Percentiles rank a stretch among this genome's conserved stretches.
phyloP scores from a whole-genome alignment of 768 basidiomycete species.

The Tulasnella sp. region DNA sequence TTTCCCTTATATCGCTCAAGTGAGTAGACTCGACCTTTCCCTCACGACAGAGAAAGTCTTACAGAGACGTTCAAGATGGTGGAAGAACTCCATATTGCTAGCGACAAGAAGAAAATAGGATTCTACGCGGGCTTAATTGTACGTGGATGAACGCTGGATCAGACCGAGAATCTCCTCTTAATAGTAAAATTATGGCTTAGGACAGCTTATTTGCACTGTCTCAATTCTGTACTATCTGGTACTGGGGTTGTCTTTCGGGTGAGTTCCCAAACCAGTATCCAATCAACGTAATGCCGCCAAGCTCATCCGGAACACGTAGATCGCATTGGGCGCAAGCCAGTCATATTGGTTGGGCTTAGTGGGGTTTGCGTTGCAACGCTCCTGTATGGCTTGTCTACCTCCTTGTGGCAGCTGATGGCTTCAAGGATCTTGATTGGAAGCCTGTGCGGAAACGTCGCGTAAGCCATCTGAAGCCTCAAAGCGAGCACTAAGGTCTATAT shows the following conservation, averaged over 20 bases:
- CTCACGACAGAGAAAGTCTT: no score
- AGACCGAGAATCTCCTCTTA: not conserved
- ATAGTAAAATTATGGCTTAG: not conserved
- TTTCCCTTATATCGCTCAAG: slow-evolving; percentile 21
- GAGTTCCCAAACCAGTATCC: no score
- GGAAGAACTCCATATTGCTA: slow-evolving; percentile 19
- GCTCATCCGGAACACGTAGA: not conserved
- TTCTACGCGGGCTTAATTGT: slow-evolving; percentile 19
- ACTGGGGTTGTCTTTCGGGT: slow-evolving; percentile 2
- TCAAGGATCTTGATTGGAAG: slow-evolving; percentile 13
- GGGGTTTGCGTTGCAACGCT: slow-evolving; percentile 14
- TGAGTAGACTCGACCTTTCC: not conserved
- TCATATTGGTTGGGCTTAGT: slow-evolving; percentile 17
- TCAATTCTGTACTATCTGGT: slow-evolving; percentile 13
- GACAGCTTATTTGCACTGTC: slow-evolving; percentile 9
- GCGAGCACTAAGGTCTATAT: not conserved
- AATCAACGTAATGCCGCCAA: not conserved
- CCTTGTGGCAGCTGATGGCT: slow-evolving; percentile 8
- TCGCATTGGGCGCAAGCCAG: slow-evolving; percentile 19
- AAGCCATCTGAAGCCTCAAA: not conserved
- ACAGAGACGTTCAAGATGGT: slow-evolving; percentile 15
- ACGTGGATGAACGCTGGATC: not conserved
- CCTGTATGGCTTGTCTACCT: slow-evolving; percentile 16
- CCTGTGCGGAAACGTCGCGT: slow-evolving; percentile 19
- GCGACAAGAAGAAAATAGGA: slow-evolving; percentile 18